phyloP scores from a whole-genome alignment of 331 rosid species.

The Rhamnella rubrinervis region DNA sequence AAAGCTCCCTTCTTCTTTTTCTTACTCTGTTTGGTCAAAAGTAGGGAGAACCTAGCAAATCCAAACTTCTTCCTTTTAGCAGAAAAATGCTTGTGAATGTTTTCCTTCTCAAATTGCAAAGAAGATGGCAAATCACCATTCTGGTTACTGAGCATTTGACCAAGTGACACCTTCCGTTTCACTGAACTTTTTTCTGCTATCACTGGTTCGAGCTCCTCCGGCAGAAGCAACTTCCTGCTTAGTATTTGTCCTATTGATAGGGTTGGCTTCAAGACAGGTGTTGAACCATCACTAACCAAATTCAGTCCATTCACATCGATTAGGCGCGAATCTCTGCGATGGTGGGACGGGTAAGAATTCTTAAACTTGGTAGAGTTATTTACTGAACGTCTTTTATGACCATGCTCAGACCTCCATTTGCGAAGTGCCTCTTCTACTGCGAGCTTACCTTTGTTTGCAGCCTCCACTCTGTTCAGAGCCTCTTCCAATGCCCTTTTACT shows the following conservation, averaged over 20 bases:
- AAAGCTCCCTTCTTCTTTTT: conserved; percentile 68
- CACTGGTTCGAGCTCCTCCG: conserved; percentile 50
- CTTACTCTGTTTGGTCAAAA: conserved; percentile 67
- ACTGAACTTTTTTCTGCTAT: conserved; percentile 32
- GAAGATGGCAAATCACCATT: conserved; percentile 36
- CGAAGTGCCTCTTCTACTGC: conserved; percentile 85
- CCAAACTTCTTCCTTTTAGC: conserved; percentile 86
- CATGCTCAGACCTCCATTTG: conserved; percentile 67
- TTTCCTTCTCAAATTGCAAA: conserved; percentile 46
- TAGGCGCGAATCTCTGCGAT: conserved; percentile 50
- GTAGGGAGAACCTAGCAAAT: conserved; percentile 61
- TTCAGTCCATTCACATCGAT: conserved; percentile 71
- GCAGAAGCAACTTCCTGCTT: conserved; percentile 67
- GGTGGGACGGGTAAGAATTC: conserved; percentile 48
- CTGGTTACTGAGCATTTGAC: conserved; percentile 82
- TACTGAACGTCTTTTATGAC: conserved; percentile 52
- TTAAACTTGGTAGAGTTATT: conserved; percentile 67
- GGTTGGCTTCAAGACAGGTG: conserved; percentile 68
- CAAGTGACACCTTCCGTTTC: conserved; percentile 65
- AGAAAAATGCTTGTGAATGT: conserved; percentile 43
- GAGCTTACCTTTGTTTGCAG: conserved; percentile 81
- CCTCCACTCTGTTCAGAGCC: conserved; percentile 74
- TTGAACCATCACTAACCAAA: conserved; percentile 44
- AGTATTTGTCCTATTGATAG: conserved; percentile 84
- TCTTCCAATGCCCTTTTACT: conserved; percentile 72